phyloP scores from a whole-genome alignment of 306 rosid species.

The Cucurbita pepo region DNA sequence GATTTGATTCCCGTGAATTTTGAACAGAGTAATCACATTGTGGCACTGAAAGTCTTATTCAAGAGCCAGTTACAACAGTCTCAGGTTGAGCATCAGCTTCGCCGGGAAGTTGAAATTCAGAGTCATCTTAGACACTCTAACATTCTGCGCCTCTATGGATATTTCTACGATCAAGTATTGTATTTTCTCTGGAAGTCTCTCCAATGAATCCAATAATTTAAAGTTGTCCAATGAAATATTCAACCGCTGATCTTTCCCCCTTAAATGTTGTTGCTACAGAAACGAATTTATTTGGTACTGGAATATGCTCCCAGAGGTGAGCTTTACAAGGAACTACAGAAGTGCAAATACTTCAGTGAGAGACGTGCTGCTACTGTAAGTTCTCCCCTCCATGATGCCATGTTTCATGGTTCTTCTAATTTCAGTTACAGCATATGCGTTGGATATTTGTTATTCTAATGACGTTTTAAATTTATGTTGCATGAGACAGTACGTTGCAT shows the following conservation, averaged over 20 bases:
- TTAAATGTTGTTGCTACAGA: conserved; percentile 30
- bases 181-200: background rate
- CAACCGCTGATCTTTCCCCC: conserved; percentile 1
- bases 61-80: conserved; percentile 98
- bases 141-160: conserved; percentile 83
- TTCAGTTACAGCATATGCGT: background rate
- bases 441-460: background rate
- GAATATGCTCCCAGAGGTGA: conserved; percentile 99
- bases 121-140: conserved; percentile 97
- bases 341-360: conserved; percentile 93
- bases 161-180: conserved; percentile 83
- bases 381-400: background rate
- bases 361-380: conserved; percentile 98
- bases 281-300: conserved; percentile 80
- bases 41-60: conserved; percentile 88
- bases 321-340: conserved; percentile 92
- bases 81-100: conserved; percentile 97
- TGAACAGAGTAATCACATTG: conserved; percentile 81
- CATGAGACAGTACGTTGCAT: conserved; percentile 70
- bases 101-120: conserved; percentile 94
- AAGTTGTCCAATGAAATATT: background rate
- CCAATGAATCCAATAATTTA: background rate
- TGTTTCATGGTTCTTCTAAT: background rate
- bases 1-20: conserved; percentile 3
- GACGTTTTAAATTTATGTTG: background rate